Evolutionary conservation across 148 eudicot species (phyloP).

Genomic region (Tetragonia tetragonoides): DNA sequence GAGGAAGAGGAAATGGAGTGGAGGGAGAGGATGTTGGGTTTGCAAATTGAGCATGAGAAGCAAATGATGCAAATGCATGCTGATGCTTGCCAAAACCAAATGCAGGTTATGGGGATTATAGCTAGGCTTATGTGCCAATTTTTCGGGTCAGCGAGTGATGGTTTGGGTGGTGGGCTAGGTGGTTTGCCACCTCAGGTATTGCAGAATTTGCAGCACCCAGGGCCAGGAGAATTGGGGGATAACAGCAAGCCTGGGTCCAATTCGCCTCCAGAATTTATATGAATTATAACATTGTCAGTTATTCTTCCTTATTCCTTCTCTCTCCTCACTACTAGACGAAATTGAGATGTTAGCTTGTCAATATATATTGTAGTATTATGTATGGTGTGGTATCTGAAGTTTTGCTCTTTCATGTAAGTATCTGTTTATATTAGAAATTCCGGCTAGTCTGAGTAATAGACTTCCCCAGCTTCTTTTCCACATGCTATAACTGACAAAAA

Average conservation of each 20-base stretch:
- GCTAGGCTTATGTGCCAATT: constrained; percentile 71
- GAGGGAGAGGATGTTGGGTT: constrained; percentile 67
- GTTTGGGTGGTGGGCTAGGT: constrained; percentile 62
- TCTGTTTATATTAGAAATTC: not conserved
- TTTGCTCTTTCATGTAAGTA: not conserved
- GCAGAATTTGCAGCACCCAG: constrained; percentile 72
- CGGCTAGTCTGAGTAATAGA: not conserved
- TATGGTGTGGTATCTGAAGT: not conserved
- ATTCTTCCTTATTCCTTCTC: constrained; percentile 5
- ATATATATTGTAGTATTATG: constrained; percentile 13
- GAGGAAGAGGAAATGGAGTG: constrained; percentile 83
- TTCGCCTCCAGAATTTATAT: constrained; percentile 71
- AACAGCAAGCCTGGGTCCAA: constrained; percentile 56
- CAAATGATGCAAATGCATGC: constrained; percentile 88
- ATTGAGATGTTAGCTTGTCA: constrained; percentile 11
- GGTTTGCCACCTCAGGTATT: constrained; percentile 59
- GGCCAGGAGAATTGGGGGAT: constrained; percentile 62
- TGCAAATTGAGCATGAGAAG: constrained; percentile 91
- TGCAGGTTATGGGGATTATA: constrained; percentile 72
- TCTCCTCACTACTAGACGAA: constrained; percentile 15
- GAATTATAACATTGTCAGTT: constrained; percentile 30
- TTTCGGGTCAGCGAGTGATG: constrained; percentile 63
- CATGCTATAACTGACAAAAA: not conserved
- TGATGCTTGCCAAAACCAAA: constrained; percentile 81
- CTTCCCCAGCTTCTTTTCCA: not conserved